A percentile compares a stretch with the other conserved stretches of the same genome.
phyloP scores from a whole-genome alignment of 2,329 filamentous ascomycete species.

The Fusarium bulbicola region DNA sequence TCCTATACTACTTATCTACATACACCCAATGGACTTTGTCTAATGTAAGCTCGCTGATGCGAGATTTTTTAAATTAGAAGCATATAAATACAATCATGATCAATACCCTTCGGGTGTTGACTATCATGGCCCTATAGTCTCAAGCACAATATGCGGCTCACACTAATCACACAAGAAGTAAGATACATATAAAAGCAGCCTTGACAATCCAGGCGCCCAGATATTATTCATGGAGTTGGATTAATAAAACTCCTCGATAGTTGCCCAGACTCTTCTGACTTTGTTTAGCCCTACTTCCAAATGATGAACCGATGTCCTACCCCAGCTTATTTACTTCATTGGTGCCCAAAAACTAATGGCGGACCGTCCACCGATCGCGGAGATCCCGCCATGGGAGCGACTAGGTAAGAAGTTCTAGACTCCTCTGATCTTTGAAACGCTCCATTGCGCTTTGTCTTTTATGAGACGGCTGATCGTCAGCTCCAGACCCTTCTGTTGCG shows the following conservation, averaged over 20 bases:
- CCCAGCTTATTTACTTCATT: not conserved
- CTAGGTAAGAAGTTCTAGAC: fast-evolving
- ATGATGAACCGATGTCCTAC: fast-evolving
- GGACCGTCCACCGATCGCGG: not conserved
- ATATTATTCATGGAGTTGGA: not conserved
- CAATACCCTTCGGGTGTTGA: too few relatives aligned
- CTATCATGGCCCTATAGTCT: too few relatives aligned
- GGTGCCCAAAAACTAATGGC: not conserved
- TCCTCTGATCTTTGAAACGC: too few relatives aligned
- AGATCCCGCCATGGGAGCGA: not conserved
- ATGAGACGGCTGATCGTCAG: not conserved
- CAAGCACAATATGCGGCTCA: too few relatives aligned
- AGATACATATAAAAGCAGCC: too few relatives aligned
- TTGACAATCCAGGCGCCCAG: too few relatives aligned
- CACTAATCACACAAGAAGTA: too few relatives aligned
- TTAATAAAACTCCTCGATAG: not conserved
- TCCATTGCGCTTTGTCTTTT: too few relatives aligned
- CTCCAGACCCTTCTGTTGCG: not conserved
- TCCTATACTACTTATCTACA: not conserved
- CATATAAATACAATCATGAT: too few relatives aligned
- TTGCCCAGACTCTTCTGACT: not conserved
- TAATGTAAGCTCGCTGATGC: fast-evolving
- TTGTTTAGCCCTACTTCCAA: fast-evolving
- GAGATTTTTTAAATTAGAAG: too few relatives aligned
- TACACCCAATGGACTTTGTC: not conserved